Base-by-base conservation (phyloP, 116 monocot species). In the Cymodocea nodosa region DNA sequence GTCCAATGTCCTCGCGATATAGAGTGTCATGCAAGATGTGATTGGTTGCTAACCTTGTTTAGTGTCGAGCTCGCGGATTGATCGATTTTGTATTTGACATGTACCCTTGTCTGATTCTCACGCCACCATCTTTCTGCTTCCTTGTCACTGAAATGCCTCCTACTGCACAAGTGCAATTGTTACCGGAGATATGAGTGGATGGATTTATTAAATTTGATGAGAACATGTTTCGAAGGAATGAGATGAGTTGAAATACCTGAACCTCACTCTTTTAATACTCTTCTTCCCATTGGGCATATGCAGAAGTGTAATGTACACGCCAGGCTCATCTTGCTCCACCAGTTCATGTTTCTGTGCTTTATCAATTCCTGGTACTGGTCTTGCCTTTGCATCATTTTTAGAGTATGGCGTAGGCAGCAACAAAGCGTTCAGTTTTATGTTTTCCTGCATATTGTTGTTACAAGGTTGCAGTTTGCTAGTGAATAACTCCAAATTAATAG, bases 41-140 rank as follows among this genome's bases (percentile, higher is more conserved):
- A 18, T 56, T 23, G 22, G 56, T n/a, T 56, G n/a, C 20, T 10
- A 56, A 23, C 24, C 11, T 59, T 9, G 34, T 59, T 59, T 25
- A 15, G 1, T 11, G 14, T 35, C 5, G 54, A 22, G 24, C 9
- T 23, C 12, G 16, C 19, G 44, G 20, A 9, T 61, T 62, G 35
- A 2, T 81, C 75, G 7, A 83, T 39, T 23, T 68, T 66, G 73
- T 86, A 84, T 51, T 89, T 87, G 0, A 24, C 20, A 37, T 75
- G 75, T 34, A 85, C 73, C 66, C 77, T 82, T 61, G 19, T 72
- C 50, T 82, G 76, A 51, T 94, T 84, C 63, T 89, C 77, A 53
- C 75, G 55, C 94, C 94, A 94, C 94, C 94, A 94, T 62, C 50
- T 52, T 56, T 84, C 80, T 6, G 94, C 94, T 79, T 84, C 82